Percentiles rank a stretch among this genome's conserved stretches.
These are phyloP conservation scores for Panicum miliaceum DNA, from an alignment of 176 grass and related monocot species.

Conservation along the genomic window DNA sequence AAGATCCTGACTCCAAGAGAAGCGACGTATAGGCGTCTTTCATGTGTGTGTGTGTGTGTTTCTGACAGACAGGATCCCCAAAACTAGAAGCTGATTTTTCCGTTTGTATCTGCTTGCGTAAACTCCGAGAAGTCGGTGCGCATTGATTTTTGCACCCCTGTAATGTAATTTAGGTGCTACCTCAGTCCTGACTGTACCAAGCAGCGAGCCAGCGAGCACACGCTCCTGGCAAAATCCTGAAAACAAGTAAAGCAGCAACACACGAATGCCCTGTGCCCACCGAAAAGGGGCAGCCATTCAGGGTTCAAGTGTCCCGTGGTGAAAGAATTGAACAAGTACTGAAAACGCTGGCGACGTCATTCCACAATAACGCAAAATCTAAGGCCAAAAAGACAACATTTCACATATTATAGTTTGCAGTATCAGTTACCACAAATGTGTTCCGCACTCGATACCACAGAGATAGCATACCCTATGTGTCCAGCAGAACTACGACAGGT, in stretches of 20 bases:
- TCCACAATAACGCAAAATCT: not conserved
- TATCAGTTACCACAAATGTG: slow-evolving; percentile 17
- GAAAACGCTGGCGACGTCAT: not conserved
- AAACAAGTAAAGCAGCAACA: not conserved
- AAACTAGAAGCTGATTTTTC: slow-evolving; percentile 1
- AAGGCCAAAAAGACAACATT: slow-evolving; percentile 20
- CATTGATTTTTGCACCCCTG: slow-evolving; percentile 19
- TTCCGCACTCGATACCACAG: slow-evolving; percentile 2
- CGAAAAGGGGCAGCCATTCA: not conserved
- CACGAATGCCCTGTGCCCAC: not conserved
- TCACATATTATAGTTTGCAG: slow-evolving; percentile 5
- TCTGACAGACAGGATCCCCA: slow-evolving; percentile 27
- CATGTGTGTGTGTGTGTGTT: not conserved
- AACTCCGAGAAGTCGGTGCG: not conserved
- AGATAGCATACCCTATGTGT: slow-evolving; percentile 25
- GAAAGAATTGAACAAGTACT: not conserved
- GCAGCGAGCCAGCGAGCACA: not conserved
- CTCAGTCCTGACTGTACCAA: not conserved
- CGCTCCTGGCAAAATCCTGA: too few species aligned
- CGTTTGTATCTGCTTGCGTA: not conserved
- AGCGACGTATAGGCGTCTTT: slow-evolving; percentile 38
- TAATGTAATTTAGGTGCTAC: slow-evolving; percentile 3
- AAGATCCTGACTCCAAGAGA: slow-evolving; percentile 11
- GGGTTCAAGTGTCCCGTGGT: not conserved
- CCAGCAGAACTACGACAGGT: slow-evolving; percentile 32